Conservation (phyloP, 1,284 basidiomycete species). For the Cutaneotrichosporon sp. region DNA sequence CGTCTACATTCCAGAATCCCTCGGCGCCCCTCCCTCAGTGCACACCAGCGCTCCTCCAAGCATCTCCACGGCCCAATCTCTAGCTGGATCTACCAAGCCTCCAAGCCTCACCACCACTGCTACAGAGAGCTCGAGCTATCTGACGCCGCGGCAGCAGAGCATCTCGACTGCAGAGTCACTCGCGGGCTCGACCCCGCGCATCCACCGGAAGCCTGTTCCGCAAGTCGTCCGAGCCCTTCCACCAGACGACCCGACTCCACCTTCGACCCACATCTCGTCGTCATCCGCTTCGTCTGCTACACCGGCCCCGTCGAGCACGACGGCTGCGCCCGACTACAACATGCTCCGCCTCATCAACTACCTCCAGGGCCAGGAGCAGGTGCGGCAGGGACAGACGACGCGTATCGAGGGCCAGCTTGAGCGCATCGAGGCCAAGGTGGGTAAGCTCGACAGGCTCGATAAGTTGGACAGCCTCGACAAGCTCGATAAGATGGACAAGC, state of each 20-base stretch:
- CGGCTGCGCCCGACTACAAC: constrained; percentile 12
- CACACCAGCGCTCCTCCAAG: constrained; percentile 14
- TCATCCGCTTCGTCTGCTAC: constrained; percentile 4
- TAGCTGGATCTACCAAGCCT: constrained; percentile 3
- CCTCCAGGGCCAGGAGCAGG: constrained; percentile 47
- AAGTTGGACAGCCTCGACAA: constrained; percentile 18
- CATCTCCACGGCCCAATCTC: constrained; percentile 35
- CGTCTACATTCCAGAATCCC: constrained; percentile 2
- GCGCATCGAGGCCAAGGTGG: constrained; percentile 47
- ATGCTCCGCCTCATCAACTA: constrained; percentile 34
- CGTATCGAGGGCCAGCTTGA: constrained; percentile 45
- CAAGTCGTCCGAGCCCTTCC: constrained; percentile 8
- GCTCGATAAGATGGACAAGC: constrained; percentile 14
- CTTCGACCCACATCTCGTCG: background rate
- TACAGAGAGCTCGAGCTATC: background rate
- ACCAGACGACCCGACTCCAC: constrained; percentile 1
- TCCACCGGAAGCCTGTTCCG: constrained; percentile 33
- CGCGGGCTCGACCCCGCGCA: constrained; percentile 19
- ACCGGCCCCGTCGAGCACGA: background rate
- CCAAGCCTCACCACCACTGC: background rate
- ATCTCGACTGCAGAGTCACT: constrained; percentile 1
- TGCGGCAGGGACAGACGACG: constrained; percentile 38
- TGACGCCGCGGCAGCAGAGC: background rate
- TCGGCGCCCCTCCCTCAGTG: constrained; percentile 8
- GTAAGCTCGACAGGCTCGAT: constrained; percentile 28